phyloP scores from a whole-genome alignment of 345 rosid genomes.

The Diplotaxis tenuifolia region DNA sequence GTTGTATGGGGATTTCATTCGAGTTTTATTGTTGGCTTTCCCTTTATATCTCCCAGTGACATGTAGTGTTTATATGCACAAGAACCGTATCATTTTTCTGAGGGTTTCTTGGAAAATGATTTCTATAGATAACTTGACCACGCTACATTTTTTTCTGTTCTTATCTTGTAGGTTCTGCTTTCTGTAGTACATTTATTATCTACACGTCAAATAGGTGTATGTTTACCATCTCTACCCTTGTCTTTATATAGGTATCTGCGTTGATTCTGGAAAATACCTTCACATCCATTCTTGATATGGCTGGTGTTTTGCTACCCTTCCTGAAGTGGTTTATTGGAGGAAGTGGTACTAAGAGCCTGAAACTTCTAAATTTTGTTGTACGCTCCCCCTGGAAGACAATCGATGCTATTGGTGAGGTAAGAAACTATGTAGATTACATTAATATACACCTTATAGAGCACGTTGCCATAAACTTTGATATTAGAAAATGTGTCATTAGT shows the following conservation, averaged over 20 bases:
- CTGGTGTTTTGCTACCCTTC: slow-evolving; percentile 89
- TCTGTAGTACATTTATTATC: not conserved
- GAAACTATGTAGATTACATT: slow-evolving; percentile 18
- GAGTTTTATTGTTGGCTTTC: not conserved
- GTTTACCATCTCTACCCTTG: slow-evolving; percentile 2
- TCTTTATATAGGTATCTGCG: slow-evolving; percentile 58
- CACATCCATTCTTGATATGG: slow-evolving; percentile 98
- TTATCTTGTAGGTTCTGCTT: slow-evolving; percentile 3
- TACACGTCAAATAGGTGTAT: not conserved
- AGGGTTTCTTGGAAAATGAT: not conserved
- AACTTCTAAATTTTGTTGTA: slow-evolving; percentile 82
- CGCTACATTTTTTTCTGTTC: not conserved
- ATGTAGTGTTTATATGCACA: not conserved
- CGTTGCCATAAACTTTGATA: not conserved
- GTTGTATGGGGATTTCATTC: not conserved
- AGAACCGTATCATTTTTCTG: not conserved
- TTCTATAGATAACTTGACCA: not conserved
- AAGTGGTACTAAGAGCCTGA: slow-evolving; percentile 69
- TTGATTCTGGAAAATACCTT: slow-evolving; percentile 93
- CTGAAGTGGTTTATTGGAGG: slow-evolving; percentile 97
- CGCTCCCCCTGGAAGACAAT: slow-evolving; percentile 99
- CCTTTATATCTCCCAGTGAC: not conserved
- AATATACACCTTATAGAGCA: not conserved
- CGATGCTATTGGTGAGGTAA: slow-evolving; percentile 80
- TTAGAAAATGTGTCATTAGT: not conserved